Conservation (phyloP, 78 protist genomes). For the Anaeramoeba flamelloides region DNA sequence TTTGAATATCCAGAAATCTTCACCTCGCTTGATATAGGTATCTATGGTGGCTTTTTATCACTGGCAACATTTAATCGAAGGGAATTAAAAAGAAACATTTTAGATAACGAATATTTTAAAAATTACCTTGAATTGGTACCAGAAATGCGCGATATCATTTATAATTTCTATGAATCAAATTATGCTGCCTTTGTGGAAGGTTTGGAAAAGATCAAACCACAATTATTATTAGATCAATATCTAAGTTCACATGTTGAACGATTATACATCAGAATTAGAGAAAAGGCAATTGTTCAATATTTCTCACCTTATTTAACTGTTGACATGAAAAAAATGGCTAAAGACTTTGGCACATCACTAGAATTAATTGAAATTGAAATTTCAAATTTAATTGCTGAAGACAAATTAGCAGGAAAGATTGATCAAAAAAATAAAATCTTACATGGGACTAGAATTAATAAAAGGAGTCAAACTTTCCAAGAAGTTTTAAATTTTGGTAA, state of each 20-base stretch:
- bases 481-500: constrained; percentile 32
- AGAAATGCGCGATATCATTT: constrained; percentile 36
- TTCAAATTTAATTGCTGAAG: too few species aligned
- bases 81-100: too few species aligned
- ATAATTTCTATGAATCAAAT: constrained; percentile 27
- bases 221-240: constrained; percentile 37
- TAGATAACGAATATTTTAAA: constrained; percentile 28
- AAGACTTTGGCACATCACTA: constrained; percentile 43
- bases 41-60: constrained; percentile 60
- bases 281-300: constrained; percentile 51
- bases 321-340: constrained; percentile 49
- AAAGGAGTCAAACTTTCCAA: constrained; percentile 43
- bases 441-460: constrained; percentile 33
- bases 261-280: constrained; percentile 33
- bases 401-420: too few species aligned
- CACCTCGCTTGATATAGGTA: constrained; percentile 49
- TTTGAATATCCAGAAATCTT: constrained; percentile 12
- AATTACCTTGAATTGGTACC: constrained; percentile 45
- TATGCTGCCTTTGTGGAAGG: constrained; percentile 45
- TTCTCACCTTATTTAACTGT: constrained; percentile 50
- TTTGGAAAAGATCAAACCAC: constrained; percentile 25
- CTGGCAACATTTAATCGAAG: constrained; percentile 60
- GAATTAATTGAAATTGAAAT: too few species aligned
- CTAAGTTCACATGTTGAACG: constrained; percentile 38
- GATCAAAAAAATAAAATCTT: too few species aligned